Evolutionary conservation across 306 rosid genomes (phyloP), one percentile per base, ranked within the genome.

Genomic region (Gynostemma pentaphyllum): DNA sequence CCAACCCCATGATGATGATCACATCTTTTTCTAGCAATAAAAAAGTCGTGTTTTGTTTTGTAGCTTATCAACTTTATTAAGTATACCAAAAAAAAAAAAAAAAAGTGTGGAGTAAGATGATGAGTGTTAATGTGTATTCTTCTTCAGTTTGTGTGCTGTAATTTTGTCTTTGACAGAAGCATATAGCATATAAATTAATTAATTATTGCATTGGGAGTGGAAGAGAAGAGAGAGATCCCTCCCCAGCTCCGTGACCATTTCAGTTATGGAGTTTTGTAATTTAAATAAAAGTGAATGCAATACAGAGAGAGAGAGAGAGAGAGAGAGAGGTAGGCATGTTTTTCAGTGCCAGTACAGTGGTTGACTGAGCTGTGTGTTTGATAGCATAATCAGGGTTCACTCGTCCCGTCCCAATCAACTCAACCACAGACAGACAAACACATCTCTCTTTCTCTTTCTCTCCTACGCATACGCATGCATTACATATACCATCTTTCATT

Each of bases 331-430:
- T 16, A 76, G 61, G 44, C 97, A 86, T 87, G 88, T 72, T 87
- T 86, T 90, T 90, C 97, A 87, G 97, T 84, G 95, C 94, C 97
- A n/a, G n/a, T n/a, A 81, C 66, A 42, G 80, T 70, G 72, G 77
- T n/a, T 65, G 70, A 32, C 14, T 10, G 62, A 14, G 64, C 9
- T 5, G 55, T 7, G n/a, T 19, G 81, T n/a, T 75, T 77, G 78
- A 83, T 83, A 84, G 79, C 84, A 76, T 77, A 52, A 59, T 75
- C 96, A 81, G 71, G 76, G 30, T 63, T 72, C 96, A 83, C 64
- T 75, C 74, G 94, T 88, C 90, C 14, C 86, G n/a, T 83, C 76
- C 82, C 96, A 78, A 46, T 84, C 96, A 78, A 46, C 34, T 42
- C 71, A 60, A 47, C 55, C 55, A 24, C 65, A 62, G 74, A 81